Conservation (phyloP, 192 early-diverging fungal genomes). For the Jimgerdemannia lactiflua region DNA sequence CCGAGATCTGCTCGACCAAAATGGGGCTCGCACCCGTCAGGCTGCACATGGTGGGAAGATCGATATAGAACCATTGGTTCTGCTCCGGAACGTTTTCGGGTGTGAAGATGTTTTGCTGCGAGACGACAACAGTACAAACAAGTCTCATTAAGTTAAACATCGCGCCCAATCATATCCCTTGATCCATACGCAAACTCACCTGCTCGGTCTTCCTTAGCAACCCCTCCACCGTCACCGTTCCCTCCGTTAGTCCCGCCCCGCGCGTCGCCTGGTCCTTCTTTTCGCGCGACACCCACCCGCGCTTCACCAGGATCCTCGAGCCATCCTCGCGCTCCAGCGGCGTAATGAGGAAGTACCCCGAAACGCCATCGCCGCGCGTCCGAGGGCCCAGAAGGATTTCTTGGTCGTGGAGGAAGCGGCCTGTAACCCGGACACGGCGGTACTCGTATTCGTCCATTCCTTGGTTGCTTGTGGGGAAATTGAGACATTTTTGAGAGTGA, state of each 20-base stretch:
- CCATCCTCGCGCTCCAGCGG: constrained; percentile 72
- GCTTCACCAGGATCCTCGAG: constrained; percentile 74
- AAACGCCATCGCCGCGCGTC: constrained; percentile 58
- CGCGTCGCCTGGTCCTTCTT: constrained; percentile 55
- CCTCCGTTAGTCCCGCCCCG: constrained; percentile 42
- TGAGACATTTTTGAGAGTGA: not conserved
- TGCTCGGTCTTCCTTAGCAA: constrained; percentile 60
- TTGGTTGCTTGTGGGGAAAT: constrained; percentile 21
- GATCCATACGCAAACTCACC: constrained; percentile 18
- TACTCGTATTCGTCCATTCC: constrained; percentile 68
- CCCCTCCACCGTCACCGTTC: constrained; percentile 61
- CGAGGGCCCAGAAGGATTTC: constrained; percentile 87
- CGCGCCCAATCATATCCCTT: not conserved
- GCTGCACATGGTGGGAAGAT: constrained; percentile 75
- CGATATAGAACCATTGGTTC: constrained; percentile 83
- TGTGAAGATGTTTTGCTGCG: constrained; percentile 53
- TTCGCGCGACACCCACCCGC: constrained; percentile 84
- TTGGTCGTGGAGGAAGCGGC: constrained; percentile 64
- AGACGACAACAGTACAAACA: constrained; percentile 13
- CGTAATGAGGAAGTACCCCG: constrained; percentile 73
- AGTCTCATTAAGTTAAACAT: not conserved
- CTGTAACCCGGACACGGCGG: constrained; percentile 67
- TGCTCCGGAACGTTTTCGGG: constrained; percentile 58
- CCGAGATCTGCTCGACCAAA: constrained; percentile 73
- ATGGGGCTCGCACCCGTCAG: constrained; percentile 61